Percentiles rank a stretch among this genome's conserved stretches.
phyloP scores from a whole-genome alignment of 352 stramenopile genomes.

The Phytopythium ostracodes region DNA sequence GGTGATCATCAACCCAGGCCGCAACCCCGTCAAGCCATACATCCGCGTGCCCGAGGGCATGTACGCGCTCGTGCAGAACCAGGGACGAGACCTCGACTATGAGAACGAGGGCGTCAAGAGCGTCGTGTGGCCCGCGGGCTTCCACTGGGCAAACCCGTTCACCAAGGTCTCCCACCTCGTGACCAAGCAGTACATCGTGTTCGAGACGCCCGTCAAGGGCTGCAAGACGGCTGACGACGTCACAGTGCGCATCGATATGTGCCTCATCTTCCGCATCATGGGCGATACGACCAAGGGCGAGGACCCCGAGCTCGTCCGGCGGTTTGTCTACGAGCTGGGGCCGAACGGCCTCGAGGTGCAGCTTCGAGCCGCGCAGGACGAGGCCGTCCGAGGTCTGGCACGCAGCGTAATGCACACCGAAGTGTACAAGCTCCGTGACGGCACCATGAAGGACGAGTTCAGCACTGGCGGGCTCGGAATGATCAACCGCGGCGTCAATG shows the following conservation, averaged over 20 bases:
- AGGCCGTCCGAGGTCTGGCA: slow-evolving; percentile 74
- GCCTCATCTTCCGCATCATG: slow-evolving; percentile 88
- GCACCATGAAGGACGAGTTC: slow-evolving; percentile 63
- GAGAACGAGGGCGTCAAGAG: slow-evolving; percentile 35
- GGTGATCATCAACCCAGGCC: slow-evolving; percentile 69
- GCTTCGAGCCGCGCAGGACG: slow-evolving; percentile 75
- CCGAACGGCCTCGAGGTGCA: slow-evolving; percentile 82
- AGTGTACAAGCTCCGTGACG: slow-evolving; percentile 82
- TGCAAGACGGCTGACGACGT: slow-evolving; percentile 90
- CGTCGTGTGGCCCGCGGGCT: slow-evolving; percentile 71
- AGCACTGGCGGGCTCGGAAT: slow-evolving; percentile 40
- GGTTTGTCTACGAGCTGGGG: slow-evolving; percentile 88
- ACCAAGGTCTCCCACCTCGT: slow-evolving; percentile 85
- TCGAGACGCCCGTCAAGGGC: slow-evolving; percentile 84
- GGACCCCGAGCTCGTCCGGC: slow-evolving; percentile 77
- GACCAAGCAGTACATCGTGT: slow-evolving; percentile 87
- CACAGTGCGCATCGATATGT: slow-evolving; percentile 84
- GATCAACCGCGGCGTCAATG: slow-evolving; percentile 11
- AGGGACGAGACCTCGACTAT: slow-evolving; percentile 74
- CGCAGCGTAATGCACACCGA: slow-evolving; percentile 87
- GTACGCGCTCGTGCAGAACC: slow-evolving; percentile 85
- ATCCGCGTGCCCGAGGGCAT: slow-evolving; percentile 87
- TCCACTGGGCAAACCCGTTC: slow-evolving; percentile 71
- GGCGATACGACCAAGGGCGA: slow-evolving; percentile 77
- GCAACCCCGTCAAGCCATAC: slow-evolving; percentile 61